Evolutionary conservation across 768 basidiomycete species (phyloP), one percentile per base, ranked within the genome.

Genomic region (Termitomyces sp.): DNA sequence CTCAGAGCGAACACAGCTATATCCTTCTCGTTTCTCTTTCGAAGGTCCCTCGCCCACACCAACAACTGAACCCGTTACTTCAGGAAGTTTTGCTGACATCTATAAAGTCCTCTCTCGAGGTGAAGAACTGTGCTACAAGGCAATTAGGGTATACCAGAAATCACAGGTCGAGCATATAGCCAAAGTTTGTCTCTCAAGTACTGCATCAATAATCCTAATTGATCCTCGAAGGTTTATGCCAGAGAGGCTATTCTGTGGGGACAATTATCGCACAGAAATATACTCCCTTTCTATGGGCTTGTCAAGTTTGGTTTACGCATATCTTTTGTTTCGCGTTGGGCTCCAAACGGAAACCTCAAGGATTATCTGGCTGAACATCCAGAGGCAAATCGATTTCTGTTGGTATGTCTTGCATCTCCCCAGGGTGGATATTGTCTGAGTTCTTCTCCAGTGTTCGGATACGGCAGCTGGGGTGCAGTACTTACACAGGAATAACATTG

Each of bases 261-360:
- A 7, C 47, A 48, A 18, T 28, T 48, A 16, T 16, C 47, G 3
- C 47, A 48, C 7, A 28, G 16, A 4, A 20, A 61, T 59, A 62
- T 77, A 4, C 65, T 76, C 9, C 74, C 75, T 0, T 75, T 77
- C 51, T 70, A 70, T 20, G 75, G 76, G 1, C 55, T 70, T 4
- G 49, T 58, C 23, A 69, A 70, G 38, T 55, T 59, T 18, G 57
- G 64, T 30, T 57, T 54, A 4, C 63, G 70, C 41, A 59, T 74
- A n/a, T 70, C 70, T 50, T 68, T 74, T 43, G 71, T 74, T 10
- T 72, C 71, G 1, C 70, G 71, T 5, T 75, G 72, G 73, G 74
- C 73, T 71, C 63, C 71, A 30, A 70, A 71, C 38, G 74, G 74
- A 0, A 71, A 72, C 36, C 64, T 72, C 16, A 66, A 63, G 20